phyloP scores from a whole-genome alignment of 2,329 filamentous ascomycete genomes.

The Microcyclosporella mali region DNA sequence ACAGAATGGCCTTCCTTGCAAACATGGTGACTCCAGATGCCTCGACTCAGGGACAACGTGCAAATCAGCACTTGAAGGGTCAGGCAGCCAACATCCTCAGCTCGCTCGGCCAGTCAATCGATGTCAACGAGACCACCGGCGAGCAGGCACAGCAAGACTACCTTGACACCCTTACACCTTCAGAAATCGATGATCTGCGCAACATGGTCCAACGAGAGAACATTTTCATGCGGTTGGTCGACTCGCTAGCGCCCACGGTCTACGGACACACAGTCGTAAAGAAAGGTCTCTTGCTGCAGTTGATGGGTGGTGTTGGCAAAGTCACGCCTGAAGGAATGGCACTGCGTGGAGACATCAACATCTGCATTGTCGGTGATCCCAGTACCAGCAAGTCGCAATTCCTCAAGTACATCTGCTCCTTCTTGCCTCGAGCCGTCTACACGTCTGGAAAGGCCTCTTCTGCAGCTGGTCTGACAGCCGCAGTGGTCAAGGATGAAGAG shows the following conservation, averaged over 20 bases:
- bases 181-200: constrained; percentile 87
- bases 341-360: constrained; percentile 94
- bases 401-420: constrained; percentile 93
- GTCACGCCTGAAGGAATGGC: constrained; percentile 90
- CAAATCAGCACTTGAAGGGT: constrained; percentile 61
- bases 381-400: constrained; percentile 98
- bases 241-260: constrained; percentile 92
- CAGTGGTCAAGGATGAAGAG: constrained; percentile 96
- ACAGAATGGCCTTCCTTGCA: constrained; percentile 90
- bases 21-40: constrained; percentile 94
- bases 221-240: constrained; percentile 86
- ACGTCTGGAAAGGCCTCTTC: constrained; percentile 97
- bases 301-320: constrained; percentile 95
- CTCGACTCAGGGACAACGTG: constrained; percentile 65
- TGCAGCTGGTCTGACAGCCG: constrained; percentile 91
- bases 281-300: constrained; percentile 86
- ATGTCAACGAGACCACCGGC: constrained; percentile 64
- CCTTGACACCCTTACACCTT: constrained; percentile 73
- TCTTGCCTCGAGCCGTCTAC: constrained; percentile 94
- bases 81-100: constrained; percentile 79
- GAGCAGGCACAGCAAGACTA: constrained; percentile 84
- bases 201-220: constrained; percentile 92
- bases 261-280: constrained; percentile 97
- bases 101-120: constrained; percentile 67
- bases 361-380: constrained; percentile 95